Conservation (phyloP, 2,329 filamentous ascomycete species). For the Paraphaeosphaeria sporulosa region DNA sequence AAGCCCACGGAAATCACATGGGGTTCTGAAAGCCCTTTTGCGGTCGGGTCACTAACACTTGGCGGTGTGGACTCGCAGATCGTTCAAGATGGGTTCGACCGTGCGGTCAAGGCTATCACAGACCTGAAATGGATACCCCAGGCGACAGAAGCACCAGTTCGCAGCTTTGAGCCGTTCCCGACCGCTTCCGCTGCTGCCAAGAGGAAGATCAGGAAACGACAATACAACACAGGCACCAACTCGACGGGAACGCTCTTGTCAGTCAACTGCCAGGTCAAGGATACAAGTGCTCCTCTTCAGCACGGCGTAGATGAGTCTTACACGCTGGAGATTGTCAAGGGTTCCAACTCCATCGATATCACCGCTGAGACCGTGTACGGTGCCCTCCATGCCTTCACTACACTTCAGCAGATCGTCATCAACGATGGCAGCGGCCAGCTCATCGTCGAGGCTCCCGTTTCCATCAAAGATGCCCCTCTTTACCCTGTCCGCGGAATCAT, state of each 20-base stretch:
- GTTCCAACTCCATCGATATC: constrained; percentile 54
- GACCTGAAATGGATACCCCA: constrained; percentile 63
- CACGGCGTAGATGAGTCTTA: constrained; percentile 67
- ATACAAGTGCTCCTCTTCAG: constrained; percentile 58
- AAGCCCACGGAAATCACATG: constrained; percentile 62
- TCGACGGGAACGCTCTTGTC: constrained; percentile 47
- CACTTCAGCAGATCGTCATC: constrained; percentile 65
- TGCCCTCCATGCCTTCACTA: constrained; percentile 64
- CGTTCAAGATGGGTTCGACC: constrained; percentile 58
- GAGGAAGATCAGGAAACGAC: constrained; percentile 29
- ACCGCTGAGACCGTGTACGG: constrained; percentile 62
- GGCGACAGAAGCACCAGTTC: constrained; percentile 61
- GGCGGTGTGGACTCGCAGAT: constrained; percentile 46
- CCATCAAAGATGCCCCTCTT: constrained; percentile 59
- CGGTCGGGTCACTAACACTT: constrained; percentile 51
- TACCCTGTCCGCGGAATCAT: constrained; percentile 65
- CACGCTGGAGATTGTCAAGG: constrained; percentile 53
- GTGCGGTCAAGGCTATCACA: constrained; percentile 57
- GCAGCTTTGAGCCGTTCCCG: constrained; percentile 61
- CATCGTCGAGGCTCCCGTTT: constrained; percentile 62
- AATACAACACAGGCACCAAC: constrained; percentile 30
- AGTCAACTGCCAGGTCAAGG: constrained; percentile 56
- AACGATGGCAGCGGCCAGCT: constrained; percentile 54
- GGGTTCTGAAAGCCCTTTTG: constrained; percentile 60
- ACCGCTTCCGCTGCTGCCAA: constrained; percentile 40